Evolutionary conservation across 768 basidiomycete genomes (phyloP), one percentile per base, ranked within the genome.

Genomic region (Crepidotus variabilis): DNA sequence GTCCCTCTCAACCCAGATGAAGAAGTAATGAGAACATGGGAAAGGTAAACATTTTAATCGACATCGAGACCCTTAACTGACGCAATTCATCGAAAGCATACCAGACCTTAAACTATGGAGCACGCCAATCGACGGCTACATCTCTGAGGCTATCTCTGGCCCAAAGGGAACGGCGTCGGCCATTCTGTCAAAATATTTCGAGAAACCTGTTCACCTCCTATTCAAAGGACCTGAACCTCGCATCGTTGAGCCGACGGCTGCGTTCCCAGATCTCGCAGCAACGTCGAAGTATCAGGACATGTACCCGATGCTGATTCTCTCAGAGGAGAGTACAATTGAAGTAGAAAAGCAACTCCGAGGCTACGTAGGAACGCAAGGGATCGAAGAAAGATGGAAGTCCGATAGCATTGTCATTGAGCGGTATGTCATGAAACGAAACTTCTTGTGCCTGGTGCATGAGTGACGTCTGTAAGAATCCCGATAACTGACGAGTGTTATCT

Each of bases 271-370:
- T n/a, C 70, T 90, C 51, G 70, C 79, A 24, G 82, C 81, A 2
- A 79, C 76, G 13, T 72, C 81, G 4, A 72, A 78, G 57, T 89
- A 79, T 66, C 86, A 90, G 67, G 90, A 91, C 59, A 84, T 81
- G 54, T 92, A 82, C 64, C 89, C 90, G 0, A 62, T 92, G 50
- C 69, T 89, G 33, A 63, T 92, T 6, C 71, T 87, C 23, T 86
- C 85, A 21, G 81, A 86, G 66, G 85, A 92, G 70, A 86, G 84
- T 63, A 75, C 86, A 60, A 65, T 54, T 24, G 75, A 75, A 34
- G 67, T 90, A 33, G 77, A 84, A 60, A 69, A 73, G 52, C 76
- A 78, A 47, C 68, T 83, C 50, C 72, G 75, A 60, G 63, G 63
- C 47, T 73, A 78, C 66, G 75, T 80, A 36, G 81, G 80, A 48